phyloP scores from a whole-genome alignment of 805 yeast species.

The Nakazawaea anatomiae region DNA sequence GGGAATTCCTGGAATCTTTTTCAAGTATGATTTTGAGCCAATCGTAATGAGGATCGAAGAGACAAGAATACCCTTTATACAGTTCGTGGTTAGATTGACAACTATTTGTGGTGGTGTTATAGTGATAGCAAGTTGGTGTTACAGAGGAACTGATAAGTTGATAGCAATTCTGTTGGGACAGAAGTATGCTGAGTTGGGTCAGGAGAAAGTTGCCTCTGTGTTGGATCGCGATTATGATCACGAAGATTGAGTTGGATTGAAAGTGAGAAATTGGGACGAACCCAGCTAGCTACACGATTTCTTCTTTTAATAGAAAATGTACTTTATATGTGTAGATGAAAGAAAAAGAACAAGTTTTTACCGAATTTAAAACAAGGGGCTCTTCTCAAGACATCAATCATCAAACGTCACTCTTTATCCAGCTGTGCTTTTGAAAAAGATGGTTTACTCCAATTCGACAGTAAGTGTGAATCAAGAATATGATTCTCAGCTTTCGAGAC shows the following conservation, averaged over 20 bases:
- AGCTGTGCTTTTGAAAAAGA: neutral
- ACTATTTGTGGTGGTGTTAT: conserved; percentile 82
- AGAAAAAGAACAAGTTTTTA: too few relatives aligned
- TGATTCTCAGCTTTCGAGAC: neutral
- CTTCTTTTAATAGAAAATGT: too few relatives aligned
- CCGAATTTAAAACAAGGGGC: neutral
- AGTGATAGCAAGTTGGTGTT: conserved; percentile 62
- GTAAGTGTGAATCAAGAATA: neutral
- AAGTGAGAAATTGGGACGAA: neutral
- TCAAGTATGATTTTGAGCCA: conserved; percentile 87
- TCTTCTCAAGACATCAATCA: neutral
- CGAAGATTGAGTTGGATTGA: neutral
- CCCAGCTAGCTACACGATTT: too few relatives aligned
- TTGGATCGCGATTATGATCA: conserved; percentile 2
- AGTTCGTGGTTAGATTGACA: conserved; percentile 70
- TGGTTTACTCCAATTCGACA: neutral
- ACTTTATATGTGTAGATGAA: too few relatives aligned
- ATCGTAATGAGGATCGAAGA: conserved; percentile 66
- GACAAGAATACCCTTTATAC: conserved; percentile 66
- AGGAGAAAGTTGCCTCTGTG: conserved; percentile 27
- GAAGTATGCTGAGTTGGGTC: conserved; percentile 41
- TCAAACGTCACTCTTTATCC: too few relatives aligned
- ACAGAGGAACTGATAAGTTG: conserved; percentile 49
- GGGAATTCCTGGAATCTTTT: conserved; percentile 69
- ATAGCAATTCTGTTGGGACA: conserved; percentile 52